Conservation (phyloP, 2,329 filamentous ascomycete genomes). For the Aspergillus sp. region DNA sequence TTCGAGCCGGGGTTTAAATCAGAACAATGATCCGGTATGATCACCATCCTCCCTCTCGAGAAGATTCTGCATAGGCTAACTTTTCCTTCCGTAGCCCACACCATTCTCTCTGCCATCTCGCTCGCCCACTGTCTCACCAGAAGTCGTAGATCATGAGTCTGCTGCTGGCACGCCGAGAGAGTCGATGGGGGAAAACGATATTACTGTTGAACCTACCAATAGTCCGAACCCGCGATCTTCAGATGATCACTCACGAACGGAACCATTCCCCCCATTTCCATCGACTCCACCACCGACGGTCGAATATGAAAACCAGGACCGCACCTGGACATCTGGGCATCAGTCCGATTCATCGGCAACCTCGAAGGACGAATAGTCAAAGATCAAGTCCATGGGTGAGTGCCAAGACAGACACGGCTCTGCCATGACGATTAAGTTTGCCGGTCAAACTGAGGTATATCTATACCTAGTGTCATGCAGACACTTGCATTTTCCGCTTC, state of each 20-base stretch:
- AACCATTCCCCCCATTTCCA: constrained; percentile 36
- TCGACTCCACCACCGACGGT: constrained; percentile 12
- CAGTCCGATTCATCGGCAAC: background rate
- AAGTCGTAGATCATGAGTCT: constrained; percentile 6
- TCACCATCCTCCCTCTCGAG: background rate
- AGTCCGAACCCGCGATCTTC: constrained; percentile 11
- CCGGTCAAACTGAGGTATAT: background rate
- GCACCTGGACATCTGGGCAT: background rate
- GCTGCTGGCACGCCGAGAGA: constrained; percentile 8
- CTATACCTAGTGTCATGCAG: background rate
- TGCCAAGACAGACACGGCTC: background rate
- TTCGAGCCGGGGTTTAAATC: constrained; percentile 49
- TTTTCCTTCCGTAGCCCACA: constrained; percentile 7
- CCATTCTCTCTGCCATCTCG: constrained; percentile 8
- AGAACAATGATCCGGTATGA: constrained; percentile 29
- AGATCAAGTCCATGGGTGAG: background rate
- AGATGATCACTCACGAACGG: constrained; percentile 20
- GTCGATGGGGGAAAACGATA: constrained; percentile 10
- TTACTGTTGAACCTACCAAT: constrained; percentile 2
- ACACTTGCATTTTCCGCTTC: background rate
- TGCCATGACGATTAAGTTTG: background rate
- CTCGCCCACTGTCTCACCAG: constrained; percentile 7
- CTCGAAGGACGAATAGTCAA: background rate
- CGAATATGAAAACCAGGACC: background rate
- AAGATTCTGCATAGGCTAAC: constrained; percentile 2